Percentiles rank a stretch among this genome's conserved stretches.
These are phyloP conservation scores for Colletotrichum zoysiae DNA, from an alignment of 2,329 filamentous ascomycete species.

Conservation along the genomic window DNA sequence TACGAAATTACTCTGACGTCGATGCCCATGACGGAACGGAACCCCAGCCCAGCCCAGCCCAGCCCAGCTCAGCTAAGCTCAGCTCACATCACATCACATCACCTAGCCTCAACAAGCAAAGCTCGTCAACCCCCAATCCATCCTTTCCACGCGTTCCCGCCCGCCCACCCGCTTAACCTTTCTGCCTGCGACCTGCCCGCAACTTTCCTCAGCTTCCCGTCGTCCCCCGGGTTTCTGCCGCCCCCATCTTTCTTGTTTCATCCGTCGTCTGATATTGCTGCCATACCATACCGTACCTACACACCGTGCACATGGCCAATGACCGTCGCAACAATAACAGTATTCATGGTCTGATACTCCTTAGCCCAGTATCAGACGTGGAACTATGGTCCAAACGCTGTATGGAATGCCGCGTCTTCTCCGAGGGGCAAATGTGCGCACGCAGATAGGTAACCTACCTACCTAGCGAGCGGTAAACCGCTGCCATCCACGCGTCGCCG, in stretches of 20 bases:
- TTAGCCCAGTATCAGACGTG: neutral
- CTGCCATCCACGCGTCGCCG: conserved; percentile 9
- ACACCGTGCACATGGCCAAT: conserved; percentile 22
- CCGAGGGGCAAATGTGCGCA: neutral
- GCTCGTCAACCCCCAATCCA: neutral
- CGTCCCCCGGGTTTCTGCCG: conserved; percentile 19
- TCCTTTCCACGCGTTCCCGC: neutral
- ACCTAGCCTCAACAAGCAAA: neutral
- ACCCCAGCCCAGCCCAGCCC: neutral
- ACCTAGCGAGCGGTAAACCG: too few species aligned
- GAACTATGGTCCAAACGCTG: neutral
- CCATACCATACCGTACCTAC: too few species aligned
- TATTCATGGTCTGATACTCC: neutral
- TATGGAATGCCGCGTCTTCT: conserved; percentile 17
- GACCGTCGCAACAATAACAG: neutral
- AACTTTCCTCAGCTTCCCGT: neutral
- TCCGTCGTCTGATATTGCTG: conserved; percentile 25
- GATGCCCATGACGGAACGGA: conserved; percentile 21
- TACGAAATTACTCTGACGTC: conserved; percentile 14
- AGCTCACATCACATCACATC: too few species aligned
- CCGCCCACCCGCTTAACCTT: neutral
- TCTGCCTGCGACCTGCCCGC: neutral
- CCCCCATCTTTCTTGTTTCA: conserved; percentile 34
- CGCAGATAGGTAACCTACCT: neutral
- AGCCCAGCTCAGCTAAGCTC: too few species aligned